These are phyloP conservation scores for Penicillium sp. DNA, from an alignment of 2,329 filamentous ascomycete species.

Conservation along the genomic window DNA sequence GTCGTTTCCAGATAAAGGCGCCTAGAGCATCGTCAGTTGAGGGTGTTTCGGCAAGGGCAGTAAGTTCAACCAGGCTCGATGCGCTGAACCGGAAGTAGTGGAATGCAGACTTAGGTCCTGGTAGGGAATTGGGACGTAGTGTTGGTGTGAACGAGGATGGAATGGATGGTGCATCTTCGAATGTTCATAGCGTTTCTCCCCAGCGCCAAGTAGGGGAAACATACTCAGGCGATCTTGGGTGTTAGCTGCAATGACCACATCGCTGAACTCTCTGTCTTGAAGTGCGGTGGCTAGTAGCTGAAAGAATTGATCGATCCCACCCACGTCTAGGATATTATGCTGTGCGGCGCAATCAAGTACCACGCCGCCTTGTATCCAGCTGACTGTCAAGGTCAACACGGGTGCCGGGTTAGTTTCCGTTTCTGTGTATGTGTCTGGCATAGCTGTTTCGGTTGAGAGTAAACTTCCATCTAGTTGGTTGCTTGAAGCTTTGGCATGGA, in stretches of 20 bases:
- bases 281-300: constrained; percentile 23
- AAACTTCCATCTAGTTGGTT: not conserved
- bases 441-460: constrained; percentile 2
- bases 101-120: not conserved
- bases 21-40: constrained; percentile 34
- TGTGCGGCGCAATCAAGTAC: constrained; percentile 29
- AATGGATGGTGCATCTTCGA: not conserved
- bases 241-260: constrained; percentile 8
- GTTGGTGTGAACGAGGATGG: not conserved
- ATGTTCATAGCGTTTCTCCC: constrained; percentile 1
- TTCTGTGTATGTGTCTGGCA: constrained; percentile 8
- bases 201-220: not conserved
- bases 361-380: constrained; percentile 27
- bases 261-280: constrained; percentile 10
- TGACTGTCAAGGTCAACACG: constrained; percentile 6
- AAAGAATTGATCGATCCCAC: constrained; percentile 25
- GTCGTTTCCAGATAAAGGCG: constrained; percentile 37
- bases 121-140: not conserved
- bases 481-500: not conserved
- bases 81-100: constrained; percentile 23
- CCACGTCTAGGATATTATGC: constrained; percentile 34
- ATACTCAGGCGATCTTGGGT: not conserved
- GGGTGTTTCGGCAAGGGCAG: constrained; percentile 17
- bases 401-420: not conserved
- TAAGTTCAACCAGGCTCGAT: constrained; percentile 11